These are phyloP conservation scores for Cercospora sp. DNA, from an alignment of 2,329 filamentous ascomycete species.

Conservation along the genomic window DNA sequence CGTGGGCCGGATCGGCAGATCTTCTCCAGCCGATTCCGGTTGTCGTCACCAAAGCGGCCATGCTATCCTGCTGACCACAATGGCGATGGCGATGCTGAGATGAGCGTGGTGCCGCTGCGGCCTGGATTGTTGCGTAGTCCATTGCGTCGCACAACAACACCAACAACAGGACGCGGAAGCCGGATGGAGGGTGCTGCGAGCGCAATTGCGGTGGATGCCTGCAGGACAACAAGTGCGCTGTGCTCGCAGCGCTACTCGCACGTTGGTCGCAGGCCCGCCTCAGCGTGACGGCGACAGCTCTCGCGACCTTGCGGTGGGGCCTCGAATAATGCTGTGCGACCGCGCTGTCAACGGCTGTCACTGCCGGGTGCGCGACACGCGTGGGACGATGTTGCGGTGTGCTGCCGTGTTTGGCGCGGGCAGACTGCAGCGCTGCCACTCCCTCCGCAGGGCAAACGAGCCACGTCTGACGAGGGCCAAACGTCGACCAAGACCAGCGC, in stretches of 20 bases:
- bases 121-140: background rate
- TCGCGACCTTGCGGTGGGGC: constrained; percentile 1
- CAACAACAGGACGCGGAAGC: background rate
- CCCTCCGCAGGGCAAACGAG: background rate
- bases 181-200: background rate
- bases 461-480: background rate
- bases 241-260: background rate
- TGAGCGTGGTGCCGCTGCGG: background rate
- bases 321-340: background rate
- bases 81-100: background rate
- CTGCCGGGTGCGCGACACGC: background rate
- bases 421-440: background rate
- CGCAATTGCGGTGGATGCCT: constrained; percentile 3
- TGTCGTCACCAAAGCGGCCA: background rate
- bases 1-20: background rate
- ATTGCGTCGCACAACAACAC: background rate
- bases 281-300: background rate
- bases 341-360: constrained; percentile 14
- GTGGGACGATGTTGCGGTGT: constrained; percentile 9
- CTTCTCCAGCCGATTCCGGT: background rate
- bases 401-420: background rate
- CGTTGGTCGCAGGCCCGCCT: background rate
- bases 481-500: background rate
- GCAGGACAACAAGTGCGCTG: constrained; percentile 1
- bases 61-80: background rate